Base-by-base conservation (phyloP, 2,329 filamentous ascomycete genomes). In the Cryoendolithus antarcticus region DNA sequence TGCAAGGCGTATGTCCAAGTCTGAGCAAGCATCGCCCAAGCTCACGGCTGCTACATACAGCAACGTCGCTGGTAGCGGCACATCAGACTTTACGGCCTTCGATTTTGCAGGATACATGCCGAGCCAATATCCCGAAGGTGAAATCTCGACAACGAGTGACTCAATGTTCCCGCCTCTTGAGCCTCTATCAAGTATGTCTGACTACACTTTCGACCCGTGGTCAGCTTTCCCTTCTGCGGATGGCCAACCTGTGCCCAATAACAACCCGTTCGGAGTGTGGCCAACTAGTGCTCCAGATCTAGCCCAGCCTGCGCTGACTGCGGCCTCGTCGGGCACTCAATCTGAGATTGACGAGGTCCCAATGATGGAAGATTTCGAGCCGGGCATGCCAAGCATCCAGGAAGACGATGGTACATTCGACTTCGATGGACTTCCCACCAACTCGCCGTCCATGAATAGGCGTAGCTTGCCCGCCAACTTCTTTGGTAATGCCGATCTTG, bases 271-370 rank as follows among this genome's bases (percentile, higher is more conserved):
- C 35, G 52, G 50, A 28, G 53, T 51, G 24, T 59, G 55, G 54
- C 47, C 55, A 9, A 53, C 48, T 9, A 21, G 19, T 21, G 39
- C 31, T 12, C 47, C 43, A 19, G 45, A 42, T 39, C 28, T 50
- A 30, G 46, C 48, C n/a, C 58, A 61, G 44, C 58, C 58, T 37
- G 58, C 58, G 10, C 43, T 61, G 43, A 60, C 58, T 21, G 52
- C 56, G 32, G 54, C 56, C n/a, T 61, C 58, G 5, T 60, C 57
- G 12, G 55, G 55, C n/a, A 59, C 57, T 5, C 54, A 58, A 37
- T 61, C 58, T 12, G 58, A 61, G 34, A 47, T 60, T 27, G 58
- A 60, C 34, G 58, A 61, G 38, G 48, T 58, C 10, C 53, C 57
- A 10, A 44, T 44, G 5, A 51, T 54, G 37, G 56, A 61, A 34